Conservation (phyloP, 495 filamentous ascomycete species). For the Neurospora sp. region DNA sequence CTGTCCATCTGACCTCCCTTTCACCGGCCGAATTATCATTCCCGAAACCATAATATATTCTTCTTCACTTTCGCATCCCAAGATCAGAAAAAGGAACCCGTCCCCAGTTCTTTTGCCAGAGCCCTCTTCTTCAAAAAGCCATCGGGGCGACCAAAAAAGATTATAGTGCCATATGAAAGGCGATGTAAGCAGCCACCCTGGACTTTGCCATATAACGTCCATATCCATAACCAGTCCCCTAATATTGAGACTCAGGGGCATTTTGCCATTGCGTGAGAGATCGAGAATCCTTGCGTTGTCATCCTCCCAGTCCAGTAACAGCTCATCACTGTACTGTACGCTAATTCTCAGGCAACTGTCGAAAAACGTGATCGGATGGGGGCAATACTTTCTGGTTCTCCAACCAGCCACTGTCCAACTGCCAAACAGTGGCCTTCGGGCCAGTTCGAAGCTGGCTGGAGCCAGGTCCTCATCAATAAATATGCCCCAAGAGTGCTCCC, state of each 20-base stretch:
- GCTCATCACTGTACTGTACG: background rate
- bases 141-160: background rate
- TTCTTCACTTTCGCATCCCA: too few species aligned
- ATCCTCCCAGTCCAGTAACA: background rate
- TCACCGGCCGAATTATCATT: background rate
- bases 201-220: too few species aligned
- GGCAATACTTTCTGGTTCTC: background rate
- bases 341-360: background rate
- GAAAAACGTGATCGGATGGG: accelerated
- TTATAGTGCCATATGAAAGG: background rate
- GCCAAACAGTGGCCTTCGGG: background rate
- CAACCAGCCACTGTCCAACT: background rate
- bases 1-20: background rate
- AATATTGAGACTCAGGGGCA: background rate
- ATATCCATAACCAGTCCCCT: background rate
- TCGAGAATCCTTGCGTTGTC: background rate
- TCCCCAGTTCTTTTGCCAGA: background rate
- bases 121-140: background rate
- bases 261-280: background rate
- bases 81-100: background rate
- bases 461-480: accelerated
- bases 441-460: background rate
- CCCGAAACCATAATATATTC: too few species aligned
- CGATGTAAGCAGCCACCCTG: too few species aligned
- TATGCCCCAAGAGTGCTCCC: too few species aligned